Evolutionary conservation across 192 early-diverging fungal species (phyloP).

Genomic region (Diversispora eburnea): DNA sequence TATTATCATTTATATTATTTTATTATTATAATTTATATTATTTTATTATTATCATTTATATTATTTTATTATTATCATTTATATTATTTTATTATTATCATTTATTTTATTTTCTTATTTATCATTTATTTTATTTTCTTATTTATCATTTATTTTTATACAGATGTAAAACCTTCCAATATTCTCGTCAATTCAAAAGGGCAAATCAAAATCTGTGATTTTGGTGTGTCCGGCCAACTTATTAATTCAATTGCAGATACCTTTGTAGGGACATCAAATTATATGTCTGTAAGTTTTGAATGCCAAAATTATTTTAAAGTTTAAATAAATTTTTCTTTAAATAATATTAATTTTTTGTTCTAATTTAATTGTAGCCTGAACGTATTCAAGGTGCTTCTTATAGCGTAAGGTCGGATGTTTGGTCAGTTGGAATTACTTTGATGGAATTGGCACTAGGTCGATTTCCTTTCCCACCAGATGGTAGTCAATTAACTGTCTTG

Average conservation of each 20-base stretch:
- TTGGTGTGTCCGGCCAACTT: slow-evolving; percentile 89
- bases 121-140: too few species aligned
- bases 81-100: too few species aligned
- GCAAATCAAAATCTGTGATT: slow-evolving; percentile 80
- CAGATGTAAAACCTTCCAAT: slow-evolving; percentile 85
- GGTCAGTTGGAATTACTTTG: slow-evolving; percentile 77
- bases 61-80: too few species aligned
- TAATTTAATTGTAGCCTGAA: slow-evolving; percentile 53
- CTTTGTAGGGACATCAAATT: slow-evolving; percentile 80
- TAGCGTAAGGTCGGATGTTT: slow-evolving; percentile 77
- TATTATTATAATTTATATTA: too few species aligned
- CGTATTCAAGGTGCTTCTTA: slow-evolving; percentile 75
- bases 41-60: too few species aligned
- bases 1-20: too few species aligned
- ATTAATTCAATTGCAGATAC: slow-evolving; percentile 80
- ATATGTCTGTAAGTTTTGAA: slow-evolving; percentile 67
- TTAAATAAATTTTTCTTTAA: not conserved
- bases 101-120: too few species aligned
- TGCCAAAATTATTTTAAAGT: not conserved
- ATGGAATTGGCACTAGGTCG: slow-evolving; percentile 77
- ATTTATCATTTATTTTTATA: not conserved
- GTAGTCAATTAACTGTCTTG: slow-evolving; percentile 73
- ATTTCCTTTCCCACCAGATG: slow-evolving; percentile 69
- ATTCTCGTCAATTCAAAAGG: slow-evolving; percentile 78
- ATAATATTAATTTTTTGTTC: not conserved